A percentile compares a stretch with the other conserved stretches of the same genome.
phyloP scores from a whole-genome alignment of 768 basidiomycete genomes.

The Pleurotus sapidus region DNA sequence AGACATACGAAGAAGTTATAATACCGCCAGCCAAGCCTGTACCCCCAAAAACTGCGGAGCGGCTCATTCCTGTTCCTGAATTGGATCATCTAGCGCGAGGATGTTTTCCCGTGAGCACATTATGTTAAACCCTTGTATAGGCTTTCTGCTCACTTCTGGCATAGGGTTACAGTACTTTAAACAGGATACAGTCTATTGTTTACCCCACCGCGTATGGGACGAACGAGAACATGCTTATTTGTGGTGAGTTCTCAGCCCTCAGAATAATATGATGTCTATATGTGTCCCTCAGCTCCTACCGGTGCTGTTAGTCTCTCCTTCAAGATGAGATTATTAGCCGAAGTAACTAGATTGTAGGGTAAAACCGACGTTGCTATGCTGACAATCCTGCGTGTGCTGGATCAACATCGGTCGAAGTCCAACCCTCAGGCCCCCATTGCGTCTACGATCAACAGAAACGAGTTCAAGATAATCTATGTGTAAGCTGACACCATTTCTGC shows the following conservation, averaged over 20 bases:
- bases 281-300: conserved; percentile 71
- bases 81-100: conserved; percentile 75
- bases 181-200: conserved; percentile 94
- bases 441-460: conserved; percentile 57
- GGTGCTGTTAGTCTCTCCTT: conserved; percentile 74
- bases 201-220: conserved; percentile 91
- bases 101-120: conserved; percentile 72
- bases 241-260: conserved; percentile 49
- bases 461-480: conserved; percentile 98
- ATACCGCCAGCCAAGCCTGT: conserved; percentile 82
- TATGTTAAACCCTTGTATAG: background rate
- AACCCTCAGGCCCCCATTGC: conserved; percentile 30
- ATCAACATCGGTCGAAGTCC: conserved; percentile 51
- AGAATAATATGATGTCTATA: background rate
- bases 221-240: conserved; percentile 95
- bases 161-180: conserved; percentile 83
- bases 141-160: background rate
- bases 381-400: conserved; percentile 83
- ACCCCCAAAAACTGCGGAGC: conserved; percentile 70
- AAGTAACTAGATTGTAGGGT: conserved; percentile 51
- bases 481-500: conserved; percentile 28
- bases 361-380: conserved; percentile 99
- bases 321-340: no score
- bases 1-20: conserved; percentile 89
- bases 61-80: conserved; percentile 65